A percentile compares a stretch with the other conserved stretches of the same genome.
Evolutionary conservation across 208 protist genomes (phyloP).

Genomic region (Willaertia magna): DNA sequence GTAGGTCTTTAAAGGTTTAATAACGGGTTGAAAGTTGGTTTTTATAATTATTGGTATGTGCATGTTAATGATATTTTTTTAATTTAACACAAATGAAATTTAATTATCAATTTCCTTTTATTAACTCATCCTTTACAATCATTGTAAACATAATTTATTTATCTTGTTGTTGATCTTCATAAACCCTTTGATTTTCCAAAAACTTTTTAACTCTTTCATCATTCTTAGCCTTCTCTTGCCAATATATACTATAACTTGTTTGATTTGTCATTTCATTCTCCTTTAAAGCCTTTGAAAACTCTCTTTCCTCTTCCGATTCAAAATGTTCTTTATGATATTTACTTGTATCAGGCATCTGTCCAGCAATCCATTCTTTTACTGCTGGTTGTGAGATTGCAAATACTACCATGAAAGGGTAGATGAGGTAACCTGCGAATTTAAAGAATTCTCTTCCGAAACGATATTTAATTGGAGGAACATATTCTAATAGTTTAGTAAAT

Average conservation of each 20-base stretch:
- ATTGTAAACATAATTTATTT: no score
- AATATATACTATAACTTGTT: neutral
- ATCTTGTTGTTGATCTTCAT: no score
- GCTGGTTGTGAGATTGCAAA: neutral
- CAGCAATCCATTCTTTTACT: neutral
- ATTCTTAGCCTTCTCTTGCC: neutral
- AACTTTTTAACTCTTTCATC: neutral
- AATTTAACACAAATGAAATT: no score
- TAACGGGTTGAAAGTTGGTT: no score
- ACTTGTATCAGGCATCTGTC: neutral
- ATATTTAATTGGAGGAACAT: neutral
- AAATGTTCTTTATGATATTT: neutral
- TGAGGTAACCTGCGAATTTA: neutral
- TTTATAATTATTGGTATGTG: no score
- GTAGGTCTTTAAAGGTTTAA: no score
- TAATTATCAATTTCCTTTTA: no score
- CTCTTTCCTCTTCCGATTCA: neutral
- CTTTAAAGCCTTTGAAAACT: neutral
- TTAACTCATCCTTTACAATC: no score
- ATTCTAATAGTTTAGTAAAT: neutral
- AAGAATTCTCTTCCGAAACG: neutral
- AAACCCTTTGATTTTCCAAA: neutral
- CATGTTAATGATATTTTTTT: no score
- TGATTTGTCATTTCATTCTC: neutral
- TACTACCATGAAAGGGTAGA: neutral